Evolutionary conservation across 805 yeast species (phyloP).

Genomic region (Lipomyces japonicus): DNA sequence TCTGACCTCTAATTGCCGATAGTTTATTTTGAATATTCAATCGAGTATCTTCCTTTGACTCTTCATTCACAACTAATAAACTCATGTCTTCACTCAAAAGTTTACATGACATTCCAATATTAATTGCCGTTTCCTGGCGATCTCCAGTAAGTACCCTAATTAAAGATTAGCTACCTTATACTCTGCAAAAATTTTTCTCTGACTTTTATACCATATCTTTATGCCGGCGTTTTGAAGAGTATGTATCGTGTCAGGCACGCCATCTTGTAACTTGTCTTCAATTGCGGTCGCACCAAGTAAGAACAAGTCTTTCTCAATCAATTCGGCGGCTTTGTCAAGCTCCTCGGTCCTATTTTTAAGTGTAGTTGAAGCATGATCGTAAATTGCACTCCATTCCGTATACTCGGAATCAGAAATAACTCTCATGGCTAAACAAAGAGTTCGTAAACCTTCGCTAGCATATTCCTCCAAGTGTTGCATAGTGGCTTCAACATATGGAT

Average conservation of each 20-base stretch:
- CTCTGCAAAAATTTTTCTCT: neutral
- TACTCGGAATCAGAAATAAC: conserved; percentile 78
- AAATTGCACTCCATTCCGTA: conserved; percentile 58
- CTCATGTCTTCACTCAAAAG: conserved; percentile 94
- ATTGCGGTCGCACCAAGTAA: conserved; percentile 96
- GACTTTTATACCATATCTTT: conserved; percentile 65
- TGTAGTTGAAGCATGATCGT: conserved; percentile 78
- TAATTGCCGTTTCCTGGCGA: conserved; percentile 96
- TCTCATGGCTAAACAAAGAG: conserved; percentile 86
- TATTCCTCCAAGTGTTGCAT: conserved; percentile 88
- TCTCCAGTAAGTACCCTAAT: conserved; percentile 83
- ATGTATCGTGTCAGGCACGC: conserved; percentile 96
- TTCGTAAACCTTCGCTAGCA: conserved; percentile 93
- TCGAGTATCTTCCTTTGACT: conserved; percentile 68
- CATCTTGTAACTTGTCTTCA: conserved; percentile 96
- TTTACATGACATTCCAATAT: conserved; percentile 97
- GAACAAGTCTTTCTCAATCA: conserved; percentile 74
- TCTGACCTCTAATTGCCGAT: conserved; percentile 57
- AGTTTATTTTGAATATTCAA: conserved; percentile 71
- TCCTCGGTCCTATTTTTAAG: conserved; percentile 68
- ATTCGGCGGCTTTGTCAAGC: conserved; percentile 84
- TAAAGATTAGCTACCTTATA: neutral
- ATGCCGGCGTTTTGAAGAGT: conserved; percentile 95
- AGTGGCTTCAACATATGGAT: conserved; percentile 80
- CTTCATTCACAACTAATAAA: conserved; percentile 82